A percentile compares a stretch with the other conserved stretches of the same genome.
These are phyloP conservation scores for Aspergillus melleus DNA, from an alignment of 2,329 filamentous ascomycete genomes.

Conservation along the genomic window DNA sequence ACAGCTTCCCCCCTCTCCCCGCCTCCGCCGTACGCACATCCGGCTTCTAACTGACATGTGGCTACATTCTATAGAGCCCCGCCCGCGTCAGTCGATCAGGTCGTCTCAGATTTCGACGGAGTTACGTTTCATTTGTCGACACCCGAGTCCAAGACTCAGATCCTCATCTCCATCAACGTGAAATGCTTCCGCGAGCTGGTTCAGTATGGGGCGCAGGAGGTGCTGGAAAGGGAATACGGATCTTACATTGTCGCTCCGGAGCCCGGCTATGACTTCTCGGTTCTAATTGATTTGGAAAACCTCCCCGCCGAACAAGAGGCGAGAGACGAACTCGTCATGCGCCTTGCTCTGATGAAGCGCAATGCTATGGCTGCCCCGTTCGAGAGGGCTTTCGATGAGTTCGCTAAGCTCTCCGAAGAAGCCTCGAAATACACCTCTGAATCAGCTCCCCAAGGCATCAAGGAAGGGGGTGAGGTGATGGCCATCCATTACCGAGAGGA, in stretches of 20 bases:
- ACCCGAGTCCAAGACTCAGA: slow-evolving; percentile 88
- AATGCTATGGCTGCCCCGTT: slow-evolving; percentile 99
- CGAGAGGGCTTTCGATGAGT: slow-evolving; percentile 93
- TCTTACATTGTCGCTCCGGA: slow-evolving; percentile 85
- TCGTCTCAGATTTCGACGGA: slow-evolving; percentile 97
- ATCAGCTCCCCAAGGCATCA: slow-evolving; percentile 85
- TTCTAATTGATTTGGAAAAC: slow-evolving; percentile 83
- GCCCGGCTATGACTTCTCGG: slow-evolving; percentile 92
- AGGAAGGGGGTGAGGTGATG: slow-evolving; percentile 89
- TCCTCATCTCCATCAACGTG: slow-evolving; percentile 90
- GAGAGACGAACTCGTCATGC: slow-evolving; percentile 79
- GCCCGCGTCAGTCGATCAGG: slow-evolving; percentile 90
- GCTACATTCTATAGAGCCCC: slow-evolving; percentile 61
- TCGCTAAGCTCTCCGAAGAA: slow-evolving; percentile 81
- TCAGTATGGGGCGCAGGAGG: slow-evolving; percentile 85
- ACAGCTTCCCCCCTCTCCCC: slow-evolving; percentile 29
- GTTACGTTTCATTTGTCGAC: slow-evolving; percentile 99
- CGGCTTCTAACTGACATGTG: slow-evolving; percentile 31
- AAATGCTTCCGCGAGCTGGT: slow-evolving; percentile 93
- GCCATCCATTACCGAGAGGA: slow-evolving; percentile 98
- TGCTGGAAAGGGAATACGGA: slow-evolving; percentile 93
- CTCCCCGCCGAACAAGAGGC: slow-evolving; percentile 82
- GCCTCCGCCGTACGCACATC: slow-evolving; percentile 32
- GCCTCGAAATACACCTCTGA: slow-evolving; percentile 92
- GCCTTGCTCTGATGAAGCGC: slow-evolving; percentile 89